phyloP scores from a whole-genome alignment of 225 moss, liverwort and hornwort species.

The Lunularia cruciata region DNA sequence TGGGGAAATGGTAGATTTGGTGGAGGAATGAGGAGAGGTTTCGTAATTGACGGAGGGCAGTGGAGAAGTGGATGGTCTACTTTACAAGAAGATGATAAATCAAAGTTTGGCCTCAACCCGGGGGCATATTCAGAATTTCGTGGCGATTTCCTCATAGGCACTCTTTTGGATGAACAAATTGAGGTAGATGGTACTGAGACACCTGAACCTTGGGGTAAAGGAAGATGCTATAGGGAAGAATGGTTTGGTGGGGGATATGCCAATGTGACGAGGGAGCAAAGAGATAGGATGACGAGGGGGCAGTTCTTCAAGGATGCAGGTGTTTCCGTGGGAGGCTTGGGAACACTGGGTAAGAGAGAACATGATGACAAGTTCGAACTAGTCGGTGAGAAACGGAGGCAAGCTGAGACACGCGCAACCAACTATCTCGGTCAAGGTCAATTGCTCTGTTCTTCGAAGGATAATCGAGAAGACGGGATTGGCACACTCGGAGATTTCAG shows the following conservation, averaged over 20 bases:
- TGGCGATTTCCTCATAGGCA: not conserved
- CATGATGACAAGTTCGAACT: slow-evolving; percentile 9
- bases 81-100: slow-evolving; percentile 3
- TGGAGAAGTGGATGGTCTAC: slow-evolving; percentile 8
- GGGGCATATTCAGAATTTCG: not conserved
- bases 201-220: slow-evolving; percentile 8
- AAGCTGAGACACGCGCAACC: not conserved
- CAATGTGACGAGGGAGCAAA: slow-evolving; percentile 5
- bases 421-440: not conserved
- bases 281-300: slow-evolving; percentile 1
- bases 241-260: slow-evolving; percentile 14
- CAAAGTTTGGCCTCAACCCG: slow-evolving; percentile 1
- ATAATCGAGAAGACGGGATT: not conserved
- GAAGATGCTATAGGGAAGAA: slow-evolving; percentile 11
- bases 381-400: slow-evolving; percentile 6
- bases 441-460: not conserved
- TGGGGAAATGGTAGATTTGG: slow-evolving; percentile 6
- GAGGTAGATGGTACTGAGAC: not conserved
- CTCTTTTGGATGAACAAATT: not conserved
- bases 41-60: slow-evolving; percentile 5
- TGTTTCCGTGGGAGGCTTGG: not conserved
- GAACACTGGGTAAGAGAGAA: slow-evolving; percentile 14
- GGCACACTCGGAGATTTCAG: slow-evolving; percentile 9
- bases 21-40: not conserved
- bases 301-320: slow-evolving; percentile 6